A percentile compares a stretch with the other conserved stretches of the same genome.
These are phyloP conservation scores for Chlorella vulgaris DNA, from an alignment of 139 green algal species.

Conservation along the genomic window DNA sequence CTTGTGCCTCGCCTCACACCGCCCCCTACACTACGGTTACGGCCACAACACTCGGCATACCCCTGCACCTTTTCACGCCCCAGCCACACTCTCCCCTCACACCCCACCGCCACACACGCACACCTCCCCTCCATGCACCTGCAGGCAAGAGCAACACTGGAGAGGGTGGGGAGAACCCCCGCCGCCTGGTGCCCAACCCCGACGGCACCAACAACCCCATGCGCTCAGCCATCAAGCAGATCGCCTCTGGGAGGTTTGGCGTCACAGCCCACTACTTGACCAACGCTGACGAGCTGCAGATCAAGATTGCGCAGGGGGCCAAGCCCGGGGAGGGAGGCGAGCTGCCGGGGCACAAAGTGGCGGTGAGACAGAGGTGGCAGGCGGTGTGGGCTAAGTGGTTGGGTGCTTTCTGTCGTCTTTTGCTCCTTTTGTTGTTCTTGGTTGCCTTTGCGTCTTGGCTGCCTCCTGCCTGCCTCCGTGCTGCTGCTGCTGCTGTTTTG, in stretches of 20 bases:
- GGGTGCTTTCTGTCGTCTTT: neutral
- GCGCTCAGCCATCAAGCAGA: slow-evolving; percentile 88
- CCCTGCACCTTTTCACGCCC: neutral
- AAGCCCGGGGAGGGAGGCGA: slow-evolving; percentile 92
- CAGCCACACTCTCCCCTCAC: too few species aligned
- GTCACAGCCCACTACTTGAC: slow-evolving; percentile 94
- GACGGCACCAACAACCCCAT: slow-evolving; percentile 87
- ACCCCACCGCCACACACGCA: too few species aligned
- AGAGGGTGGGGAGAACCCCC: slow-evolving; percentile 94
- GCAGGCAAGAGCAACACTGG: slow-evolving; percentile 49
- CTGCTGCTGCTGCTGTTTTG: too few species aligned
- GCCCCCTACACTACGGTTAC: too few species aligned
- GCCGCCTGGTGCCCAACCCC: slow-evolving; percentile 72
- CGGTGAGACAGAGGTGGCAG: slow-evolving; percentile 2
- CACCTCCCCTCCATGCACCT: neutral
- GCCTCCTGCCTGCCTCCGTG: too few species aligned
- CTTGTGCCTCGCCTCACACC: too few species aligned
- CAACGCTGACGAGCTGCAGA: slow-evolving; percentile 95
- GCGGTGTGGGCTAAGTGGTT: neutral
- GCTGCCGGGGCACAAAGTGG: slow-evolving; percentile 91
- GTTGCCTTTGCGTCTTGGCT: too few species aligned
- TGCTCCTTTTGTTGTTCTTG: too few species aligned
- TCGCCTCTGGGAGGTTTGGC: slow-evolving; percentile 91
- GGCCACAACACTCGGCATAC: too few species aligned
- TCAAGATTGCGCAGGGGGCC: slow-evolving; percentile 89